These are phyloP conservation scores for Fusarium sp. DNA, from an alignment of 2,329 filamentous ascomycete species.

Conservation along the genomic window DNA sequence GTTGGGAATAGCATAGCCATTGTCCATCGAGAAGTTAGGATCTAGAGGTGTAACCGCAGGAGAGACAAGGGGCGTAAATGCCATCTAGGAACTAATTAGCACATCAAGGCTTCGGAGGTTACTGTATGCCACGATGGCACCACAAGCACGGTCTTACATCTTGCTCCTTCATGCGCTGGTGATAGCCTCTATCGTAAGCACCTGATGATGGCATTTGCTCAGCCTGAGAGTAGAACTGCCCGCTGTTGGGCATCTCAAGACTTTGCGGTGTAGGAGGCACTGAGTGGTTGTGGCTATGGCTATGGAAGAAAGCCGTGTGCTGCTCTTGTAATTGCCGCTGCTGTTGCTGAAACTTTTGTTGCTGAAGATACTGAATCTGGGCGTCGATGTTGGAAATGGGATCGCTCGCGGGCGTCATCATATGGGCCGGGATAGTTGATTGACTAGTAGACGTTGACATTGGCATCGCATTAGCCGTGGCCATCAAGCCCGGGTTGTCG, in stretches of 20 bases:
- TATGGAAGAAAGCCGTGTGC: slow-evolving; percentile 66
- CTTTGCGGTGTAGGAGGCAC: slow-evolving; percentile 86
- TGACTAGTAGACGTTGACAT: slow-evolving; percentile 63
- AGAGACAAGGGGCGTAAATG: slow-evolving; percentile 84
- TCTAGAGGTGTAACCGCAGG: slow-evolving; percentile 88
- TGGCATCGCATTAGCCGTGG: slow-evolving; percentile 53
- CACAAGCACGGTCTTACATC: slow-evolving; percentile 62
- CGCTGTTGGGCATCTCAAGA: slow-evolving; percentile 74
- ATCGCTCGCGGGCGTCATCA: slow-evolving; percentile 62
- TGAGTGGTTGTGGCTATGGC: slow-evolving; percentile 69
- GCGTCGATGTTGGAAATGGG: slow-evolving; percentile 72
- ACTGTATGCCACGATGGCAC: background rate
- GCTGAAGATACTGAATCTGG: slow-evolving; percentile 75
- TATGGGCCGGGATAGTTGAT: slow-evolving; percentile 60
- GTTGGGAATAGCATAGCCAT: slow-evolving; percentile 72
- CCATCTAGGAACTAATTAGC: slow-evolving; percentile 64
- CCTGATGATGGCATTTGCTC: slow-evolving; percentile 67
- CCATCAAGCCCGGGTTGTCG: slow-evolving; percentile 50
- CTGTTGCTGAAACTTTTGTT: slow-evolving; percentile 73
- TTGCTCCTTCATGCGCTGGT: slow-evolving; percentile 75
- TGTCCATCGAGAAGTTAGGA: slow-evolving; percentile 73
- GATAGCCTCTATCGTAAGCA: slow-evolving; percentile 73
- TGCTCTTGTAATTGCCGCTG: slow-evolving; percentile 71
- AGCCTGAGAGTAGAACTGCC: slow-evolving; percentile 71
- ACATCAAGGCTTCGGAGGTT: background rate